These are phyloP conservation scores for Debaryomyces coudertii DNA, from an alignment of 1,139 yeast species.

Conservation along the genomic window DNA sequence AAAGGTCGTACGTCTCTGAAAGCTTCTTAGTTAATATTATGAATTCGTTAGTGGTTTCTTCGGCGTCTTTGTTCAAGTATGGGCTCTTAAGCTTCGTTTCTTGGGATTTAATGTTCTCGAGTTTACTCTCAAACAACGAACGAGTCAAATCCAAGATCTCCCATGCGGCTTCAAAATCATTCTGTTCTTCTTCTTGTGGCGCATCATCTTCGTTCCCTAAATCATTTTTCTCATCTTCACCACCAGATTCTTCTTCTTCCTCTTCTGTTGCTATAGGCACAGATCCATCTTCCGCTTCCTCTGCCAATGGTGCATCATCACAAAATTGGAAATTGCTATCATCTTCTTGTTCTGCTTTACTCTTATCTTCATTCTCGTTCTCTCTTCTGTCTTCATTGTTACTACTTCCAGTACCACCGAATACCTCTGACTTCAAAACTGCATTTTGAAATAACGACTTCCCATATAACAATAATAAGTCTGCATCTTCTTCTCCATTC, in stretches of 20 bases:
- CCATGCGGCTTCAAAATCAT: constrained; percentile 89
- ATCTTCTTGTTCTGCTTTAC: constrained; percentile 25
- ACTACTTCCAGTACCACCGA: constrained; percentile 57
- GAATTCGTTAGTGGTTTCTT: constrained; percentile 34
- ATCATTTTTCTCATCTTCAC: constrained; percentile 36
- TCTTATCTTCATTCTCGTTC: constrained; percentile 25
- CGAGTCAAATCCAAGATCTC: constrained; percentile 79
- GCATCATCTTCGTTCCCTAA: constrained; percentile 28
- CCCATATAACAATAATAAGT: constrained; percentile 75
- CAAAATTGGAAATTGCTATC: constrained; percentile 57
- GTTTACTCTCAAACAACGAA: constrained; percentile 55
- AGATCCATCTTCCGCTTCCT: constrained; percentile 44
- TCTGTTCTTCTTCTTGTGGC: constrained; percentile 51
- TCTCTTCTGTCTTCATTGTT: constrained; percentile 21
- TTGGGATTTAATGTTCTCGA: constrained; percentile 30
- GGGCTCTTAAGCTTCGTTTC: constrained; percentile 28
- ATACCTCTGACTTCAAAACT: constrained; percentile 73
- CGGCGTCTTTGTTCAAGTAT: constrained; percentile 36
- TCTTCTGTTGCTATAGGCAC: constrained; percentile 29
- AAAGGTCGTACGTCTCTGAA: constrained; percentile 74
- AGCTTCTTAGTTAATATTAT: constrained; percentile 53
- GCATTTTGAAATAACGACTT: constrained; percentile 80
- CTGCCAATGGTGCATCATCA: constrained; percentile 53
- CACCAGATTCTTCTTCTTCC: constrained; percentile 35
- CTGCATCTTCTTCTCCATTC: constrained; percentile 64